Percentiles rank a stretch among this genome's conserved stretches.
Conservation (phyloP, 1,284 basidiomycete genomes). For the Taiwanofungus camphoratus region DNA sequence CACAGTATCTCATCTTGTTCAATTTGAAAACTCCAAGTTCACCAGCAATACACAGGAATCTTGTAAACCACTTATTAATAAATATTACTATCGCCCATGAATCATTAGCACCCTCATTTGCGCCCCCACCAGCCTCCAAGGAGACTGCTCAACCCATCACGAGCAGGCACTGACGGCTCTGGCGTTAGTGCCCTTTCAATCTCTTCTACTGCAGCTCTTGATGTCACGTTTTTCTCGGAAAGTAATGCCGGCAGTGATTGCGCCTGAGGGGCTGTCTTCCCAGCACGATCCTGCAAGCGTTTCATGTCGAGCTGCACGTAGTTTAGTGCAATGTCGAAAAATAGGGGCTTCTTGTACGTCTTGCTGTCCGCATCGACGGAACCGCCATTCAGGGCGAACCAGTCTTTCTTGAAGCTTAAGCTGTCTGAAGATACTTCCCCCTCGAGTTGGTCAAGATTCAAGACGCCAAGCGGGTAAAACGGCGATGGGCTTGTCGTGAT, state of each 20-base stretch:
- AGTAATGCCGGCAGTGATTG: slow-evolving; percentile 20
- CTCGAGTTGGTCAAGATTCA: slow-evolving; percentile 49
- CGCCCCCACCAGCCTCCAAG: slow-evolving; percentile 56
- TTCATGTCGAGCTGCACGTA: slow-evolving; percentile 86
- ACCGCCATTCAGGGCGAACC: slow-evolving; percentile 76
- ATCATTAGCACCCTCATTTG: too few relatives aligned
- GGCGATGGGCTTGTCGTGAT: slow-evolving; percentile 35
- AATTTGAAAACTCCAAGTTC: too few relatives aligned
- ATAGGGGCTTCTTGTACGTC: slow-evolving; percentile 73
- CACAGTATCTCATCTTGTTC: too few relatives aligned
- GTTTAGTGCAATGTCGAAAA: slow-evolving; percentile 94
- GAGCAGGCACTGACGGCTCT: slow-evolving; percentile 28
- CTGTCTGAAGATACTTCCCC: slow-evolving; percentile 42
- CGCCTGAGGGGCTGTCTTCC: slow-evolving; percentile 34
- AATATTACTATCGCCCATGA: too few relatives aligned
- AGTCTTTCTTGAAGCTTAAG: slow-evolving; percentile 63
- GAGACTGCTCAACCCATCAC: slow-evolving; percentile 36
- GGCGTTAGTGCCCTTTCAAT: slow-evolving; percentile 35
- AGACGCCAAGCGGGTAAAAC: slow-evolving; percentile 51
- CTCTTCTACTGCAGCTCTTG: slow-evolving; percentile 33
- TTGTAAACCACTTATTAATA: too few relatives aligned
- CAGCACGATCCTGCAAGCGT: slow-evolving; percentile 62
- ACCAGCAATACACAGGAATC: too few relatives aligned
- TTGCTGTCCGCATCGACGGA: slow-evolving; percentile 36
- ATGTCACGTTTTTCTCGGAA: slow-evolving; percentile 23